These are phyloP conservation scores for Porcisia hertigi DNA, from an alignment of 208 protist genomes.

Conservation along the genomic window DNA sequence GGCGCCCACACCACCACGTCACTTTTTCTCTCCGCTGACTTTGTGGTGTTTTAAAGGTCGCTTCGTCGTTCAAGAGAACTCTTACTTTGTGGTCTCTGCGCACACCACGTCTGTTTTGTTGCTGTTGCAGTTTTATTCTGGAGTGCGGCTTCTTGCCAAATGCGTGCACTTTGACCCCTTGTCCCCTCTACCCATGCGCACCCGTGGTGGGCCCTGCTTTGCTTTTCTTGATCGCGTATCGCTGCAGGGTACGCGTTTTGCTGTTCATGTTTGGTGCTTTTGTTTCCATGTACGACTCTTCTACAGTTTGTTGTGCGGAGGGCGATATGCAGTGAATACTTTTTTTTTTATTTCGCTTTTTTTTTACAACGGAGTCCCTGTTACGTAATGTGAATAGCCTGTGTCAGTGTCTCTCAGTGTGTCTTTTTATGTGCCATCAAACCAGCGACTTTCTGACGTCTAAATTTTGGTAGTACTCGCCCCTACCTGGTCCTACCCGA, in stretches of 20 bases:
- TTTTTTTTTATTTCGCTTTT: too few relatives aligned
- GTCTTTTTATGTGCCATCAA: too few relatives aligned
- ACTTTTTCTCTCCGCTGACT: constrained; percentile 7
- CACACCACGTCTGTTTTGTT: not conserved
- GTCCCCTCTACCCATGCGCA: not conserved
- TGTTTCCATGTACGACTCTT: too few relatives aligned
- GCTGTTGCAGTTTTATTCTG: not conserved
- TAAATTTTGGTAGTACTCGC: too few relatives aligned
- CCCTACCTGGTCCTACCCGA: too few relatives aligned
- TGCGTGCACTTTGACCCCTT: not conserved
- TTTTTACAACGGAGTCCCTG: too few relatives aligned
- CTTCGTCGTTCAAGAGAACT: not conserved
- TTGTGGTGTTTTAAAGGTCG: not conserved
- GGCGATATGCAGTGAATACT: too few relatives aligned
- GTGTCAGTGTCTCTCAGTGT: too few relatives aligned
- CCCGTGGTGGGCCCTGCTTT: not conserved
- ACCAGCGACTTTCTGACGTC: too few relatives aligned
- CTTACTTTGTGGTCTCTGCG: not conserved
- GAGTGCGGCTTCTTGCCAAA: not conserved
- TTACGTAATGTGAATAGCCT: too few relatives aligned
- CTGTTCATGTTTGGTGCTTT: not conserved
- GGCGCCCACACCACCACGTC: not conserved
- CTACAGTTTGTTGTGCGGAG: too few relatives aligned
- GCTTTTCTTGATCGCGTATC: not conserved
- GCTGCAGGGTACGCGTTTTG: not conserved